A percentile compares a stretch with the other conserved stretches of the same genome.
phyloP scores from a whole-genome alignment of 2,329 filamentous ascomycete species.

The Verticillium nonalfalfae region DNA sequence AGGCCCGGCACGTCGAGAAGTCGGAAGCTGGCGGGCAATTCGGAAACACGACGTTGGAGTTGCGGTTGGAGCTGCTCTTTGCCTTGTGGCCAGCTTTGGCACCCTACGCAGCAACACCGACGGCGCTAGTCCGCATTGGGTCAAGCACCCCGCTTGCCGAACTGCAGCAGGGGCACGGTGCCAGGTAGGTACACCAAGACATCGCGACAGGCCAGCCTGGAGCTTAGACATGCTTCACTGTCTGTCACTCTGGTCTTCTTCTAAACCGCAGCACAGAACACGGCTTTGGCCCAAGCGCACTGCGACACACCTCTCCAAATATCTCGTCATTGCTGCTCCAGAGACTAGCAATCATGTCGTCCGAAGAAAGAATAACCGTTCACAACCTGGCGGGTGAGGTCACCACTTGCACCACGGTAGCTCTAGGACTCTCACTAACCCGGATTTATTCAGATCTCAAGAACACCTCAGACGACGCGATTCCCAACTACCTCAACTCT shows the following conservation, averaged over 20 bases:
- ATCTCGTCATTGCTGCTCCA: background rate
- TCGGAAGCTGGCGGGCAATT: background rate
- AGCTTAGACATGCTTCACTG: conserved; percentile 6
- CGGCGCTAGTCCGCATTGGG: background rate
- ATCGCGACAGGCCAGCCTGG: conserved; percentile 7
- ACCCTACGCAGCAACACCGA: background rate
- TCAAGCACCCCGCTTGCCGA: background rate
- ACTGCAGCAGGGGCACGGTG: background rate
- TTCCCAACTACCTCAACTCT: conserved; percentile 86
- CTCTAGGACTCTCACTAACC: conserved; percentile 8
- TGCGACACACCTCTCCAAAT: background rate
- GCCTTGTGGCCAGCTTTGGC: background rate
- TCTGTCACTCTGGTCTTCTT: background rate
- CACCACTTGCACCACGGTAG: background rate
- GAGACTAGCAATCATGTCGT: conserved; percentile 26
- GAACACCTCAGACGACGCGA: conserved; percentile 91
- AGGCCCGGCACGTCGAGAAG: conserved; percentile 1
- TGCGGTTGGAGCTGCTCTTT: background rate
- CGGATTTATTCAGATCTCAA: conserved; percentile 66
- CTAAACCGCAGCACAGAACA: background rate
- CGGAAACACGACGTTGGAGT: background rate
- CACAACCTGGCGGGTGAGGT: conserved; percentile 58
- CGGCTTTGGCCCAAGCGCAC: background rate
- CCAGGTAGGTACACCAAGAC: background rate
- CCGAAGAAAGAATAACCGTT: conserved; percentile 54